Percentiles rank a stretch among this genome's conserved stretches.
These are phyloP conservation scores for Eucalyptus dawsonii DNA, from an alignment of 345 rosid species.

Conservation along the genomic window DNA sequence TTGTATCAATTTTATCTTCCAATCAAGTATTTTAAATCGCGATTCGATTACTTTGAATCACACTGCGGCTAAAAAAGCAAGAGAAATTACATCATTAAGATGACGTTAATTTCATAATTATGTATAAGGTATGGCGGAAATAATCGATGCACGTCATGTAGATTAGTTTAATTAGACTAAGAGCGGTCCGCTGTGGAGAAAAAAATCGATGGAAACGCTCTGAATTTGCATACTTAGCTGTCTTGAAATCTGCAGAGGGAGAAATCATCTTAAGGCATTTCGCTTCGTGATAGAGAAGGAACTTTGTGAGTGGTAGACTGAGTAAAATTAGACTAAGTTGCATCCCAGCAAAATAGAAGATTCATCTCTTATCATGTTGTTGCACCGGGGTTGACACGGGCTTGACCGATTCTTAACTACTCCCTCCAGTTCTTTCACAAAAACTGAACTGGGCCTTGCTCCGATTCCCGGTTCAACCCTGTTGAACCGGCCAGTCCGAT, in stretches of 20 bases:
- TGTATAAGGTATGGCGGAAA: neutral
- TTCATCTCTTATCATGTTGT: neutral
- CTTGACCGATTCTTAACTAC: neutral
- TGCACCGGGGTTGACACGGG: neutral
- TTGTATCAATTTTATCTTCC: no score
- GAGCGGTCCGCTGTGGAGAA: fast-evolving
- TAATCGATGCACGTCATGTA: neutral
- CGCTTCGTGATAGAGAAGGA: neutral
- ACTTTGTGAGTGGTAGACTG: neutral
- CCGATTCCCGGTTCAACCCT: fast-evolving
- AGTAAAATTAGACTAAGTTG: neutral
- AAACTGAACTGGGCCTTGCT: neutral
- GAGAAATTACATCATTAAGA: neutral
- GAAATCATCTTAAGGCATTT: neutral
- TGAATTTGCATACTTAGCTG: neutral
- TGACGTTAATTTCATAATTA: neutral
- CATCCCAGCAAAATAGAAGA: neutral
- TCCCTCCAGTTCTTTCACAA: neutral
- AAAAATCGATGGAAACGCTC: neutral
- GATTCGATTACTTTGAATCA: neutral
- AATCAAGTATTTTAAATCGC: no score
- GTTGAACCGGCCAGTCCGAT: neutral
- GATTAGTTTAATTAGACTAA: neutral
- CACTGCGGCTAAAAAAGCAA: neutral
- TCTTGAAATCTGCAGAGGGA: neutral